A percentile compares a stretch with the other conserved stretches of the same genome.
Evolutionary conservation across 441 rosid genomes (phyloP).

Genomic region (Kokia cookei): DNA sequence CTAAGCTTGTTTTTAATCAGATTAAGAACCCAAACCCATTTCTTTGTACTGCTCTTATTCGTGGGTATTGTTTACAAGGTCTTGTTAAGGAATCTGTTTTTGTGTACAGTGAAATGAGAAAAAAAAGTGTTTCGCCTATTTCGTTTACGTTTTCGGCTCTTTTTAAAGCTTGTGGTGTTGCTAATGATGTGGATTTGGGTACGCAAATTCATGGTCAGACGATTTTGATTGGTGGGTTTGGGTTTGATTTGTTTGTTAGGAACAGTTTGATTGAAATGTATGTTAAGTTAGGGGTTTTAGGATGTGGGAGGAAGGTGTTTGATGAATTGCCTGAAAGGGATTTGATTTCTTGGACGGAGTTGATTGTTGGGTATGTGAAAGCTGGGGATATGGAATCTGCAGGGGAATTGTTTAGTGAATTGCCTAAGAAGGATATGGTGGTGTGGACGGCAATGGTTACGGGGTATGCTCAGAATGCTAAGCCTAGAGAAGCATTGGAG

Average conservation of each 20-base stretch:
- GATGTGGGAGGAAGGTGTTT: slow-evolving; percentile 49
- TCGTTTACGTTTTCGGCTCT: slow-evolving; percentile 80
- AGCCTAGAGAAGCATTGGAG: slow-evolving; percentile 60
- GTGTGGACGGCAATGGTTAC: slow-evolving; percentile 84
- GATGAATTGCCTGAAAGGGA: slow-evolving; percentile 70
- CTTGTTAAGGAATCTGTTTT: slow-evolving; percentile 24
- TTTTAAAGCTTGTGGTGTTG: slow-evolving; percentile 50
- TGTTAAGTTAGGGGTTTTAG: slow-evolving; percentile 42
- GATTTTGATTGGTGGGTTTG: slow-evolving; percentile 57
- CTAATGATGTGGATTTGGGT: slow-evolving; percentile 43
- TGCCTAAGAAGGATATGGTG: slow-evolving; percentile 61
- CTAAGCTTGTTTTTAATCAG: slow-evolving; percentile 45
- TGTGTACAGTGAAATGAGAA: slow-evolving; percentile 50
- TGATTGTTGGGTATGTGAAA: slow-evolving; percentile 54
- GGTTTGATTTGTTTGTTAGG: slow-evolving; percentile 52
- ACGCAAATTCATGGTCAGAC: slow-evolving; percentile 71
- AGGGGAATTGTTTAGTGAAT: slow-evolving; percentile 35
- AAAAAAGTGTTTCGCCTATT: slow-evolving; percentile 39
- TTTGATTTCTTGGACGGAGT: slow-evolving; percentile 61
- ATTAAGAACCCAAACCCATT: slow-evolving; percentile 57
- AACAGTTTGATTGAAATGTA: slow-evolving; percentile 65
- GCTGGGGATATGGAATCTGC: slow-evolving; percentile 59
- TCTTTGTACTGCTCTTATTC: slow-evolving; percentile 67
- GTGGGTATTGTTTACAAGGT: slow-evolving; percentile 53
- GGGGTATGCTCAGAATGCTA: slow-evolving; percentile 65